Evolutionary conservation across 495 filamentous ascomycete genomes (phyloP), one percentile per base, ranked within the genome.

Genomic region (Mytilinidion resinicola): DNA sequence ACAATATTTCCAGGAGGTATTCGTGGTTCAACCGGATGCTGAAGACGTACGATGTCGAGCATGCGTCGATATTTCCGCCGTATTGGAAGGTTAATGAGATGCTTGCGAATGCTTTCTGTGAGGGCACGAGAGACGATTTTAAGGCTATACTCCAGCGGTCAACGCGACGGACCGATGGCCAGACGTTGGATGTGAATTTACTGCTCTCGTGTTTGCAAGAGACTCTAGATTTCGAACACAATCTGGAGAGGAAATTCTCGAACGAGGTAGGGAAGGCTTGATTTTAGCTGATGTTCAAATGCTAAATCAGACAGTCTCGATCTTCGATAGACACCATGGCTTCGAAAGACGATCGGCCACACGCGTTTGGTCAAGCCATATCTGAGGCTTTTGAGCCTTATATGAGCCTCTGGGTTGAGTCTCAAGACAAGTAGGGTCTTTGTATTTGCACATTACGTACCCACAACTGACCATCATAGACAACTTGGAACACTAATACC

Each of bases 301-400:
- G 41, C 63, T 66, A 8, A 66, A 17, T 9, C 15, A 11, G 17
- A 49, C 42, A 79, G 69, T 80, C 89, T 14, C 82, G 91, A 36
- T 83, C 83, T n/a, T 96, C 91, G 38, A 90, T 95, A 37, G 93
- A 97, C 68, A 97, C 92, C 0, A 80, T 96, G 39, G 85, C 85
- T 51, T 95, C 90, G 12, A 76, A 80, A 21, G 87, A 90, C 54
- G 92, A 97, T 35, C 80, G 81, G 62, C 76, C 84, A 3, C 83
- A 86, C 4, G 85, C 83, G 48, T 96, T 96, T 70, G 87, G 90
- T 42, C 91, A 95, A 55, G 86, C 89, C 8, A 96, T 98, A 63
- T 98, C 93, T 0, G 91, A 96, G 56, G 93, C 93, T 1, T 98
- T 98, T 60, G 93, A 97, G 69, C 93, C 93, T 9, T 97, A 97